Conservation (phyloP, 768 basidiomycete genomes). For the Nevesoporus exiguus region DNA sequence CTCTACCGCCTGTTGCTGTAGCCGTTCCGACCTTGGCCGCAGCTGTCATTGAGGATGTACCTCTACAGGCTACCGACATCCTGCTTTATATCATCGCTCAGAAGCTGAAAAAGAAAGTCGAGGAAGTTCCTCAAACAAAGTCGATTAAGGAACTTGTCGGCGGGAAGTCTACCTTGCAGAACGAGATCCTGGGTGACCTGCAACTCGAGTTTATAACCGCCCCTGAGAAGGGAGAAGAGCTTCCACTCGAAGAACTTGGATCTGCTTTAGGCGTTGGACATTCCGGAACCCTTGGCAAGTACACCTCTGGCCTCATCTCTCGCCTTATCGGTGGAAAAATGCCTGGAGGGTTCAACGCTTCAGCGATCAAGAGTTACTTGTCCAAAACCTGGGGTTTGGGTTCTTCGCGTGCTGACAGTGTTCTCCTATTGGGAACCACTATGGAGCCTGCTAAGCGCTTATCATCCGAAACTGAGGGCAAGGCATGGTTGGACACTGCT, state of each 20-base stretch:
- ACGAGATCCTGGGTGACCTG: constrained; percentile 96
- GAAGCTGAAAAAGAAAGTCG: constrained; percentile 93
- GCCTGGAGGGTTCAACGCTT: constrained; percentile 97
- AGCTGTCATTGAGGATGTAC: constrained; percentile 81
- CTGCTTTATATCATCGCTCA: constrained; percentile 89
- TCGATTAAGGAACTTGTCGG: constrained; percentile 98
- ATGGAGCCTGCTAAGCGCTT: constrained; percentile 94
- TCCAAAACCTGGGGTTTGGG: constrained; percentile 97
- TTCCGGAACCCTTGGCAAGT: constrained; percentile 87
- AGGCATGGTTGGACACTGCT: constrained; percentile 87
- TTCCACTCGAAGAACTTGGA: constrained; percentile 94
- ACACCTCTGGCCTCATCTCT: constrained; percentile 85
- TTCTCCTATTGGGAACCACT: constrained; percentile 86
- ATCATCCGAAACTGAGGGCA: constrained; percentile 86
- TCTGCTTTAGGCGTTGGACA: constrained; percentile 78
- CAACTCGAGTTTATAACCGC: constrained; percentile 93
- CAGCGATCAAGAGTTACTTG: constrained; percentile 85
- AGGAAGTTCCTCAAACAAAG: constrained; percentile 87
- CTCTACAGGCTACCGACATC: constrained; percentile 88
- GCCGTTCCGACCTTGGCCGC: constrained; percentile 59
- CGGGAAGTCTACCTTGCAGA: constrained; percentile 97
- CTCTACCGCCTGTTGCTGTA: constrained; percentile 40
- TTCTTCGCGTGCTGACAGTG: constrained; percentile 81
- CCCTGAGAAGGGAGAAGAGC: constrained; percentile 97
- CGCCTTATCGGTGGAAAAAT: constrained; percentile 94